phyloP scores from a whole-genome alignment of 306 rosid species.

The Glycine soja region DNA sequence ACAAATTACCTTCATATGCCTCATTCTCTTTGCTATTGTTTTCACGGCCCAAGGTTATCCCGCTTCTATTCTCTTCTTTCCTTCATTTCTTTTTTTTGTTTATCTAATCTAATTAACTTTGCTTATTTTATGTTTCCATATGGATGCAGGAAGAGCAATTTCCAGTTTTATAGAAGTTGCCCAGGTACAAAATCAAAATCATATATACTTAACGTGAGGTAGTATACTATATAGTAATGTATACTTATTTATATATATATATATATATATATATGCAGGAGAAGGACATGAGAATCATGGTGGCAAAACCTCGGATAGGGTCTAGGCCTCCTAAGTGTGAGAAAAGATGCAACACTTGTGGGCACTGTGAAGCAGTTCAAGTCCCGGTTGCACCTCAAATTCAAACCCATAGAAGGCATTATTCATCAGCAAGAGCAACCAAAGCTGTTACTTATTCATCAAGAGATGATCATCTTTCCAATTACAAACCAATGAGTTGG shows the following conservation, averaged over 20 bases:
- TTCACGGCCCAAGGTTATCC: conserved; percentile 72
- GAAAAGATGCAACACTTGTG: conserved; percentile 63
- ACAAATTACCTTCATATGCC: conserved; percentile 44
- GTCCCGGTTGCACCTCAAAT: conserved; percentile 64
- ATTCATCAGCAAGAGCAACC: conserved; percentile 17
- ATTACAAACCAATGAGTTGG: conserved; percentile 91
- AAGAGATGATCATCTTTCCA: conserved; percentile 68
- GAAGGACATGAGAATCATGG: conserved; percentile 45
- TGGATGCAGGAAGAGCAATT: conserved; percentile 67
- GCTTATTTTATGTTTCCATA: conserved; percentile 6
- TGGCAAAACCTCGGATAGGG: conserved; percentile 57
- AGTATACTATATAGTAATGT: background rate
- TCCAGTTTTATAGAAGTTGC: conserved; percentile 49
- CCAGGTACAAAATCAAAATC: conserved; percentile 49
- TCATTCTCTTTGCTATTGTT: conserved; percentile 61
- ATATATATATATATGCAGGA: background rate
- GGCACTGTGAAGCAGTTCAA: conserved; percentile 80
- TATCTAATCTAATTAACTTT: background rate
- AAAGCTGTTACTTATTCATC: conserved; percentile 47
- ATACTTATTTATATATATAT: background rate
- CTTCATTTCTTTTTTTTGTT: background rate
- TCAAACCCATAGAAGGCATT: conserved; percentile 47
- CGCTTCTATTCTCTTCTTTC: background rate
- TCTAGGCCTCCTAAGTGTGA: conserved; percentile 83
- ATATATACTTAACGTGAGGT: no score